Evolutionary conservation across 768 basidiomycete species (phyloP).

Genomic region (Kwoniella newhampshirensis): DNA sequence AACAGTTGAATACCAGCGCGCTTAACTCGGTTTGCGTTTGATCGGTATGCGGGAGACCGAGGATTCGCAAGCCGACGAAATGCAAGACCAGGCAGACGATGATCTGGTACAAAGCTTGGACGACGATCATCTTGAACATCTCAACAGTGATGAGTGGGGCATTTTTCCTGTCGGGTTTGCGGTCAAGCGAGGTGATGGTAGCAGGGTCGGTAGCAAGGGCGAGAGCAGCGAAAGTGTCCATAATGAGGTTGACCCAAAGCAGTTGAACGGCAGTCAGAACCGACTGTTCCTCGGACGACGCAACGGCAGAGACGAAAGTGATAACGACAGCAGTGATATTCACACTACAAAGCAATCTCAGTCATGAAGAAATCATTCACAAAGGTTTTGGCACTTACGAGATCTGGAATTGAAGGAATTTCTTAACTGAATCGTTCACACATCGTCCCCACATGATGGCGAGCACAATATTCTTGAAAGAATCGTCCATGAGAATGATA

Average conservation of each 20-base stretch:
- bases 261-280: slow-evolving; percentile 95
- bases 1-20: slow-evolving; percentile 95
- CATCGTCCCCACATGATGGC: slow-evolving; percentile 99
- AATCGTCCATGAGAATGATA: slow-evolving; percentile 81
- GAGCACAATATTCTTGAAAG: slow-evolving; percentile 87
- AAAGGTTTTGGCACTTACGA: slow-evolving; percentile 20
- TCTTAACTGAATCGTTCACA: slow-evolving; percentile 95
- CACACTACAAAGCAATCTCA: slow-evolving; percentile 59
- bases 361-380: background rate
- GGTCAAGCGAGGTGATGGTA: slow-evolving; percentile 67
- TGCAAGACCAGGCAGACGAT: slow-evolving; percentile 81
- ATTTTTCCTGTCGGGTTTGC: slow-evolving; percentile 85
- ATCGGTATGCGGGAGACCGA: slow-evolving; percentile 56
- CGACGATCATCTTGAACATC: slow-evolving; percentile 95
- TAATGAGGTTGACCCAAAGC: slow-evolving; percentile 92
- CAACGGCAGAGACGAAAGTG: slow-evolving; percentile 86
- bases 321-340: slow-evolving; percentile 95
- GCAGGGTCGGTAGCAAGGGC: slow-evolving; percentile 97
- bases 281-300: slow-evolving; percentile 70
- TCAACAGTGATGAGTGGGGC: slow-evolving; percentile 85
- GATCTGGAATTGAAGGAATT: slow-evolving; percentile 87
- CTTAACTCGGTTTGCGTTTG: slow-evolving; percentile 58
- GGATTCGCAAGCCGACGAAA: slow-evolving; percentile 72
- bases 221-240: slow-evolving; percentile 92
- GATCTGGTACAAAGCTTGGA: slow-evolving; percentile 86